These are phyloP conservation scores for Fallopia convolvulus DNA, from an alignment of 148 eudicot species.

Conservation along the genomic window DNA sequence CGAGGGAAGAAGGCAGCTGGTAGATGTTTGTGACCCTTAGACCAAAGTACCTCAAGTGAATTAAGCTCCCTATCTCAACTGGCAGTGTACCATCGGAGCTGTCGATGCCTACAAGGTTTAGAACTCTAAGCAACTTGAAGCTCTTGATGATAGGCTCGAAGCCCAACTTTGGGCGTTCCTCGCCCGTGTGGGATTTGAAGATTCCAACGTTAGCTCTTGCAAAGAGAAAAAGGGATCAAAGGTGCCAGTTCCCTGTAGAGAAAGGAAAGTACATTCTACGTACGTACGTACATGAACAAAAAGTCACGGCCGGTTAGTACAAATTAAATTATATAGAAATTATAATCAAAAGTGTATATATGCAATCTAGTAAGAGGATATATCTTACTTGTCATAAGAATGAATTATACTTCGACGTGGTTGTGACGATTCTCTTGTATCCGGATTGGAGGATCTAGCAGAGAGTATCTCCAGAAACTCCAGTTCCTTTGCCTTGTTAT, in stretches of 20 bases:
- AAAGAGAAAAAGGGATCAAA: constrained; percentile 21
- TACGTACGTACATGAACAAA: neutral
- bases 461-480: constrained; percentile 9
- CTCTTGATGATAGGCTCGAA: constrained; percentile 11
- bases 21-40: constrained; percentile 21
- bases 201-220: constrained; percentile 14
- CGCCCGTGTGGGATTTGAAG: neutral
- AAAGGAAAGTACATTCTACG: constrained; percentile 10
- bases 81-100: constrained; percentile 17
- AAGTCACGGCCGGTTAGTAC: neutral
- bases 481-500: constrained; percentile 14
- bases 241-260: constrained; percentile 9
- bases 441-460: constrained; percentile 1
- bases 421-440: neutral
- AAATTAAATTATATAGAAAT: no score
- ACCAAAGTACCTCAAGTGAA: constrained; percentile 27
- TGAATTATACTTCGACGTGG: constrained; percentile 5
- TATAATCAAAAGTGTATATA: no score
- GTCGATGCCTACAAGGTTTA: constrained; percentile 17
- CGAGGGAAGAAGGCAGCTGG: constrained; percentile 20
- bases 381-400: constrained; percentile 9
- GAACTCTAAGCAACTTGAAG: constrained; percentile 25
- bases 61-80: constrained; percentile 15
- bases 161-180: constrained; percentile 1
- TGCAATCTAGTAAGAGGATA: no score